Evolutionary conservation across 306 rosid species (phyloP).

Genomic region (Datisca glomerata): DNA sequence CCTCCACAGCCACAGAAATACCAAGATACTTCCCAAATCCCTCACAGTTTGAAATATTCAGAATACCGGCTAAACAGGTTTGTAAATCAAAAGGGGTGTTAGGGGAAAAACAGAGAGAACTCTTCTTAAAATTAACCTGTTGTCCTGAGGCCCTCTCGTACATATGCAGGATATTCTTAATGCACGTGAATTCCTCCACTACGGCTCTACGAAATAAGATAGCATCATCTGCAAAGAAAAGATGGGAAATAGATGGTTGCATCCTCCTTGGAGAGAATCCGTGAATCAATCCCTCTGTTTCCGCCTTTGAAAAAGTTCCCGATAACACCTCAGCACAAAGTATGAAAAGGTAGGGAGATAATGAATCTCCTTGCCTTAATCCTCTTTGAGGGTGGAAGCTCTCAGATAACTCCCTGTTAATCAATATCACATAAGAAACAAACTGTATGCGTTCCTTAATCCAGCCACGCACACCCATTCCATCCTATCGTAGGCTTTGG

Average conservation of each 20-base stretch:
- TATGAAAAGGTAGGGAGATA: no score
- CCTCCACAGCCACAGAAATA: not conserved
- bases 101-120: no score
- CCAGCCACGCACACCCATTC: not conserved
- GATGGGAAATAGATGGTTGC: not conserved
- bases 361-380: not conserved
- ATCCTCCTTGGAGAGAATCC: not conserved
- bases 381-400: not conserved
- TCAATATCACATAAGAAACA: not conserved
- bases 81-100: no score
- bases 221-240: no score
- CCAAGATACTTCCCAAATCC: not conserved
- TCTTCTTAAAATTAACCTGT: no score
- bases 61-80: not conserved
- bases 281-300: no score
- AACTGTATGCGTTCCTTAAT: not conserved
- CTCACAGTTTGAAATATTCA: no score
- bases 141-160: not conserved
- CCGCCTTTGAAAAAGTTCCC: no score
- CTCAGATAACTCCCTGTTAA: not conserved
- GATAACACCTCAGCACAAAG: no score
- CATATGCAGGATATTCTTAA: not conserved
- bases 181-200: not conserved
- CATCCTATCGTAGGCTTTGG: not conserved
- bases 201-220: not conserved